Conservation (phyloP, 139 green algal genomes). For the Parachlorella kessleri region DNA sequence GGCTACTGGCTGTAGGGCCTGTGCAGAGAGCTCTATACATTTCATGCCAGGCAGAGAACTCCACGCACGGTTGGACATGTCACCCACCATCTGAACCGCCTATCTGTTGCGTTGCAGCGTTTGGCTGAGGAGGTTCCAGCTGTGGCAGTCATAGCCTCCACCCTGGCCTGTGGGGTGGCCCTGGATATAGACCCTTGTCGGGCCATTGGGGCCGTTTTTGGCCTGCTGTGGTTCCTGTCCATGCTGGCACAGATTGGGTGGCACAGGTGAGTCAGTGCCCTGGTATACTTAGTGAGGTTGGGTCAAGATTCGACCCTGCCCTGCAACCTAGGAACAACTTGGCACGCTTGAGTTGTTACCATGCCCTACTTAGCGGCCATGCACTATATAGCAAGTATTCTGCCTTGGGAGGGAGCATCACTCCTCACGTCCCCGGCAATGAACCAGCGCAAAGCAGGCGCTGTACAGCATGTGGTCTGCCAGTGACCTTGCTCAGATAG, state of each 20-base stretch:
- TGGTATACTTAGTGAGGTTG: neutral
- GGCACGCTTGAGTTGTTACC: neutral
- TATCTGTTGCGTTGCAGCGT: no score
- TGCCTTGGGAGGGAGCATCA: no score
- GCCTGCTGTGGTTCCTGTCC: slow-evolving; percentile 2
- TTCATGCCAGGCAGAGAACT: no score
- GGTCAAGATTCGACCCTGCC: neutral
- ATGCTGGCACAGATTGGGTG: neutral
- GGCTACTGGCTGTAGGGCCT: no score
- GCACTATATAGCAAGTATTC: neutral
- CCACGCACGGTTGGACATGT: no score
- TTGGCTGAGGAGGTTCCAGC: slow-evolving; percentile 14
- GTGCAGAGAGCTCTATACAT: no score
- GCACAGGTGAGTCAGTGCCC: neutral
- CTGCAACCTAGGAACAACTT: neutral
- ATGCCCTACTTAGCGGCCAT: neutral
- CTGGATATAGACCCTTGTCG: slow-evolving; percentile 19
- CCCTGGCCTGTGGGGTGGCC: neutral
- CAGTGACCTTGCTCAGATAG: no score
- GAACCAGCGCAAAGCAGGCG: no score
- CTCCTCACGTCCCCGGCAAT: no score
- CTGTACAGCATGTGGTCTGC: no score
- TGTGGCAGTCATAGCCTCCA: slow-evolving; percentile 3
- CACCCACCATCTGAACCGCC: no score
- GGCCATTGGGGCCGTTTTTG: slow-evolving; percentile 2